Evolutionary conservation across 441 rosid species (phyloP), one percentile per base, ranked within the genome.

Genomic region (Gossypium schwendimanii): DNA sequence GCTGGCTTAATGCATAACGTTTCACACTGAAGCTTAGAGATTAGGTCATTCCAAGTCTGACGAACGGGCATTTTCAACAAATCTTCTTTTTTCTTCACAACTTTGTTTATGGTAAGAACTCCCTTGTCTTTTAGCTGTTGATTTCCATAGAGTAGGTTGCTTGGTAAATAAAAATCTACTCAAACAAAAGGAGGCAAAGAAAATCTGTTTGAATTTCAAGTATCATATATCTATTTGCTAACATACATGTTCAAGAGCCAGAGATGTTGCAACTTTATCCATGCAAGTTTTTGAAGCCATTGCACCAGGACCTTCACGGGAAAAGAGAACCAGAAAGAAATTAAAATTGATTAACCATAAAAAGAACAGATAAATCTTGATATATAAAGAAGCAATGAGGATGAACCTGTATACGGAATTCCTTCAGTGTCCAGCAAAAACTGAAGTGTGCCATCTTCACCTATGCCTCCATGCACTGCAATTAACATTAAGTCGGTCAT

Each of bases 401-500:
- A 70, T 12, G 52, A 63, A 89, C 91, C 98, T 83, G 99, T 89
- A 74, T 86, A 83, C 55, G 88, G 86, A 84, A 94, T 90, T 83
- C 92, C 98, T 85, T 80, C 89, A 63, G 88, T 83, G 76, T 87
- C 94, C 83, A 94, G 81, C 73, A 94, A 76, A 63, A 88, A 85
- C 77, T 94, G 99, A 76, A 94, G 84, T 11, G 98, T 92, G 58
- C 99, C 98, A 77, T 94, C 92, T 84, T 94, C 99, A 76, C 99
- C 99, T 11, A 94, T 91, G 80, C 98, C 99, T 78, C 98, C 99
- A 76, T 94, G 99, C 70, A 87, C 99, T 92, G 83, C 71, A 70
- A 54, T 73, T 71, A 76, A 66, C 20, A 67, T 49, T 33, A 49
- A n/a, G 63, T 50, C 17, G 61, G 77, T 70, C 64, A 60, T 70